phyloP scores from a whole-genome alignment of 345 rosid species.

The Populus davidiana region DNA sequence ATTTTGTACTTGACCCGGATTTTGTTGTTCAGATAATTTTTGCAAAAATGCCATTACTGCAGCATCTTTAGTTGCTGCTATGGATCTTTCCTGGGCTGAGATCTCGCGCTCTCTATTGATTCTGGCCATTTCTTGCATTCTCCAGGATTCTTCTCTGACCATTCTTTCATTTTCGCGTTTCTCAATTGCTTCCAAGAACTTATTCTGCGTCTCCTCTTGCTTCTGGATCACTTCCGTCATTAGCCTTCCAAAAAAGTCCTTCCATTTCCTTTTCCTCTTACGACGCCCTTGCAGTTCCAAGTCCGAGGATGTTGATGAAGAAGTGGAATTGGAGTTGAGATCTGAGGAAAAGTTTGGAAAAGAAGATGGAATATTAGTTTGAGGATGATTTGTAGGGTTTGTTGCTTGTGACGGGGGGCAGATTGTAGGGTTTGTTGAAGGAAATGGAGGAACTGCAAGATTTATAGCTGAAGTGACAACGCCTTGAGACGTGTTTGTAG shows the following conservation, averaged over 20 bases:
- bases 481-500: conserved; percentile 8
- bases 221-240: conserved; percentile 62
- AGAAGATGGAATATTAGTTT: conserved; percentile 9
- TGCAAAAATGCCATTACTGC: conserved; percentile 74
- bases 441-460: conserved; percentile 13
- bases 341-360: conserved; percentile 38
- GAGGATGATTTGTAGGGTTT: conserved; percentile 11
- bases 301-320: conserved; percentile 71
- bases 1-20: conserved; percentile 12
- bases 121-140: conserved; percentile 62
- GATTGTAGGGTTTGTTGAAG: conserved; percentile 29
- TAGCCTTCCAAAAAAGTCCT: conserved; percentile 59
- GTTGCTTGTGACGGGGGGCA: conserved; percentile 12
- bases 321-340: conserved; percentile 54
- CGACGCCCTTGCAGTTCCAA: conserved; percentile 33
- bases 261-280: conserved; percentile 64
- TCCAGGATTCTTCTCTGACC: conserved; percentile 77
- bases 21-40: conserved; percentile 52
- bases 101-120: conserved; percentile 63
- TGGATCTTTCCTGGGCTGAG: conserved; percentile 67
- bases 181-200: conserved; percentile 70
- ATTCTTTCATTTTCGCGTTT: conserved; percentile 64
- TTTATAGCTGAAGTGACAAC: conserved; percentile 13
- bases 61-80: conserved; percentile 64
- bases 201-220: conserved; percentile 76